phyloP scores from a whole-genome alignment of 257 asterid genomes.

The Ophiorrhiza pumila region DNA sequence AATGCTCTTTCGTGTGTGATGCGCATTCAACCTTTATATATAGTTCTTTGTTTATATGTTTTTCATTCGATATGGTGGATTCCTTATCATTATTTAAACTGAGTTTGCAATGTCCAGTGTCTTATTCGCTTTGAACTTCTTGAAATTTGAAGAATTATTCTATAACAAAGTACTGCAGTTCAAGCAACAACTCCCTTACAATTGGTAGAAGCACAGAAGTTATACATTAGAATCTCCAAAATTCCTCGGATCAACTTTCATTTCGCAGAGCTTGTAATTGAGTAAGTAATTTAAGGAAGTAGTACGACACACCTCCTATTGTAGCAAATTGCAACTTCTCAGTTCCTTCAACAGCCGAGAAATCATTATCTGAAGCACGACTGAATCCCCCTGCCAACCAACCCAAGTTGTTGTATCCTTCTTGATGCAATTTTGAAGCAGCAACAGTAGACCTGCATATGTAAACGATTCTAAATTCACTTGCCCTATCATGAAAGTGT shows the following conservation, averaged over 20 bases:
- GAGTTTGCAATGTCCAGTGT: not conserved
- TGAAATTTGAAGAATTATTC: not conserved
- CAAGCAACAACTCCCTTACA: not conserved
- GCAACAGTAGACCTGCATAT: conserved; percentile 70
- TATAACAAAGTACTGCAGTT: not conserved
- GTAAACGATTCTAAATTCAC: not conserved
- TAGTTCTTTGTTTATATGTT: too few species aligned
- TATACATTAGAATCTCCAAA: not conserved
- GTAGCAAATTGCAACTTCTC: conserved; percentile 89
- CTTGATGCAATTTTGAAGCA: conserved; percentile 46
- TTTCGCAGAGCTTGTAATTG: conserved; percentile 58
- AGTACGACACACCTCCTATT: conserved; percentile 77
- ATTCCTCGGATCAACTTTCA: conserved; percentile 30
- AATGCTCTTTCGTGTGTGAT: not conserved
- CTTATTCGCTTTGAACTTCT: not conserved
- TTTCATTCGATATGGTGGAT: not conserved
- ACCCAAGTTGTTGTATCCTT: conserved; percentile 77
- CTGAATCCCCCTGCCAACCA: conserved; percentile 88
- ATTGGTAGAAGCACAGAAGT: not conserved
- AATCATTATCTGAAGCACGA: conserved; percentile 49
- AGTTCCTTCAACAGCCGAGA: conserved; percentile 60
- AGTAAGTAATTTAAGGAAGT: conserved; percentile 72
- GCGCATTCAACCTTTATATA: not conserved
- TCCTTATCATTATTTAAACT: too few species aligned
- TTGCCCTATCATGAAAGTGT: not conserved